A percentile compares a stretch with the other conserved stretches of the same genome.
These are phyloP conservation scores for Sclerotiophoma versabilis DNA, from an alignment of 2,329 filamentous ascomycete genomes.

Conservation along the genomic window DNA sequence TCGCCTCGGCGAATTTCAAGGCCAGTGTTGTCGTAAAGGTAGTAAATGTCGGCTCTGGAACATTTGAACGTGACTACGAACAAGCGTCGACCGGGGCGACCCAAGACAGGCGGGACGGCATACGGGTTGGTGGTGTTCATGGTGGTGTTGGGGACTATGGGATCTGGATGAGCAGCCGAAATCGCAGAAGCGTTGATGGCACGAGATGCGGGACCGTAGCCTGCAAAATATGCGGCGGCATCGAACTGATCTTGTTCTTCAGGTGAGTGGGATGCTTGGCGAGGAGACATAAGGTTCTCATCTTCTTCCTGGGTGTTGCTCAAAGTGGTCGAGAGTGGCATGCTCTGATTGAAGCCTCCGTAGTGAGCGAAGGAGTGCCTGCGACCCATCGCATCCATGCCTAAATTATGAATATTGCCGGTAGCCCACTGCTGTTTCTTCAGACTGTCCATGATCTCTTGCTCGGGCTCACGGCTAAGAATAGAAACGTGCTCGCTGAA, in stretches of 20 bases:
- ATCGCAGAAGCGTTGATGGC: constrained; percentile 47
- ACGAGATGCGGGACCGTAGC: constrained; percentile 45
- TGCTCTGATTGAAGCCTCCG: constrained; percentile 33
- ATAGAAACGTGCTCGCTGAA: constrained; percentile 46
- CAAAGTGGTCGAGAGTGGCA: constrained; percentile 34
- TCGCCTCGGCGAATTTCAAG: constrained; percentile 90
- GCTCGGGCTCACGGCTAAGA: constrained; percentile 30
- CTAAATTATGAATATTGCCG: constrained; percentile 32
- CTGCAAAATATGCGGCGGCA: constrained; percentile 48
- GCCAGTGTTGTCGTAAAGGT: constrained; percentile 94
- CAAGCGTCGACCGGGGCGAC: constrained; percentile 54
- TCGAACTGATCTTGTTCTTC: constrained; percentile 64
- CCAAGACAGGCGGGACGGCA: constrained; percentile 39
- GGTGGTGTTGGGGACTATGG: constrained; percentile 31
- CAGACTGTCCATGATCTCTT: constrained; percentile 30
- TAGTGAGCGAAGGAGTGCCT: constrained; percentile 75
- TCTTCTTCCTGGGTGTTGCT: constrained; percentile 44
- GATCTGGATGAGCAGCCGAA: constrained; percentile 46
- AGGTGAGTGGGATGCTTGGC: constrained; percentile 52
- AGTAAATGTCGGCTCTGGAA: constrained; percentile 92
- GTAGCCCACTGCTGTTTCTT: constrained; percentile 41
- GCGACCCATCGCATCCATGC: constrained; percentile 65
- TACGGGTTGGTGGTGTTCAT: constrained; percentile 43
- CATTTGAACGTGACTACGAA: constrained; percentile 98
- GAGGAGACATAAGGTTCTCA: constrained; percentile 34